These are phyloP conservation scores for Debaryomyces sp. DNA, from an alignment of 1,139 yeast species.

Conservation along the genomic window DNA sequence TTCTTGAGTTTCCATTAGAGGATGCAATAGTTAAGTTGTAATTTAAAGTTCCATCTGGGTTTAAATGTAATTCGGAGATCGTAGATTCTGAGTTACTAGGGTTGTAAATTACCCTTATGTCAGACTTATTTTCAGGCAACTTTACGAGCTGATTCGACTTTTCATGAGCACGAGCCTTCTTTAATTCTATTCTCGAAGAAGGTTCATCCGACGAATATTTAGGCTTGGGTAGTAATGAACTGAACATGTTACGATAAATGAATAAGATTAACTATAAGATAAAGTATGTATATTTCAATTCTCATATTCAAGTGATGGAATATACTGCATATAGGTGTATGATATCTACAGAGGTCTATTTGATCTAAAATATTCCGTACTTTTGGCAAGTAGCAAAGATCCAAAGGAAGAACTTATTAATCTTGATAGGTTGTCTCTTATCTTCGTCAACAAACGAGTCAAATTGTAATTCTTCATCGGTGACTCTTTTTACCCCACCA, in stretches of 20 bases:
- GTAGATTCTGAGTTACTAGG: conserved; percentile 7
- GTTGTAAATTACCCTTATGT: not conserved
- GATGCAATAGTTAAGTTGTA: conserved; percentile 30
- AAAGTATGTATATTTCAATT: not conserved
- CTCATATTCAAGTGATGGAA: not conserved
- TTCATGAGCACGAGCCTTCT: not conserved
- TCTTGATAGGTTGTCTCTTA: conserved; percentile 16
- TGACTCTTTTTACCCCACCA: conserved; percentile 18
- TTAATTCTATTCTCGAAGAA: not conserved
- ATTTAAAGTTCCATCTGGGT: conserved; percentile 32
- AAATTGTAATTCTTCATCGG: conserved; percentile 27
- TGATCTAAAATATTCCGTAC: conserved; percentile 31
- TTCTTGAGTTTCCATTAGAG: conserved; percentile 12
- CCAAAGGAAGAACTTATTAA: conserved; percentile 21
- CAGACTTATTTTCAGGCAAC: conserved; percentile 1
- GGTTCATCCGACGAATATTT: conserved; percentile 22
- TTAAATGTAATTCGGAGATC: conserved; percentile 24
- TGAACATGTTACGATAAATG: conserved; percentile 26
- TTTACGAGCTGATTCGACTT: not conserved
- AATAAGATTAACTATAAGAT: not conserved
- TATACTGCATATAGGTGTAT: not conserved
- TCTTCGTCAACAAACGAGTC: conserved; percentile 30
- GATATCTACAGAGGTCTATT: not conserved
- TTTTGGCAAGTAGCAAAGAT: conserved; percentile 35
- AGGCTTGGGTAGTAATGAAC: conserved; percentile 36